Evolutionary conservation across 805 yeast genomes (phyloP).

Genomic region (Spathaspora hagerdaliae): DNA sequence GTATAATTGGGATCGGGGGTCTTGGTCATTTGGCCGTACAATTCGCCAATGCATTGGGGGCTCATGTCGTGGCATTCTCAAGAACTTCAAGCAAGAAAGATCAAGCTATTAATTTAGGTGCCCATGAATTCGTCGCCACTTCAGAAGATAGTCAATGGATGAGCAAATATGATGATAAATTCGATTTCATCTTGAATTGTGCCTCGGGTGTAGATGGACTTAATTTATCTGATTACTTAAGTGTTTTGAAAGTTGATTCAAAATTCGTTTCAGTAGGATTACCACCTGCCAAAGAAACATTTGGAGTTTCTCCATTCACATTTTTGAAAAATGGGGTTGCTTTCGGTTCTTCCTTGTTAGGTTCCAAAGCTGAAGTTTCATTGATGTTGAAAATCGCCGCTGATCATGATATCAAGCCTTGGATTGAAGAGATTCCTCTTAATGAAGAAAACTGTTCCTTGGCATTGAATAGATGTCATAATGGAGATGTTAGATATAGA

Average conservation of each 20-base stretch:
- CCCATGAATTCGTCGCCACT: constrained; percentile 44
- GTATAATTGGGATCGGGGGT: constrained; percentile 64
- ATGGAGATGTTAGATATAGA: constrained; percentile 61
- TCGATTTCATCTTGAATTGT: constrained; percentile 49
- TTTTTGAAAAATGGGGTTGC: constrained; percentile 48
- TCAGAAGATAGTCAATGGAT: constrained; percentile 44
- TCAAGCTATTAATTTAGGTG: constrained; percentile 28
- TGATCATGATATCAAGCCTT: constrained; percentile 53
- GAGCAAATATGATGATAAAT: constrained; percentile 20
- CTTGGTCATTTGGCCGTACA: constrained; percentile 61
- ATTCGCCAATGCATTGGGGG: constrained; percentile 60
- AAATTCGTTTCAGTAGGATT: constrained; percentile 63
- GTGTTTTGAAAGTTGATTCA: constrained; percentile 53
- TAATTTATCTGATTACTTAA: constrained; percentile 26
- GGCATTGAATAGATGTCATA: constrained; percentile 51
- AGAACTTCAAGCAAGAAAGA: constrained; percentile 26
- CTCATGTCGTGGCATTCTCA: constrained; percentile 50
- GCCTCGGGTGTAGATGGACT: constrained; percentile 30
- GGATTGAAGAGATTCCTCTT: constrained; percentile 60
- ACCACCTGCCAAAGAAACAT: constrained; percentile 45
- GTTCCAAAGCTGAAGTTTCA: constrained; percentile 58
- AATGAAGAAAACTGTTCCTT: constrained; percentile 48
- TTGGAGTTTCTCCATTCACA: constrained; percentile 46
- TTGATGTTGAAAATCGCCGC: constrained; percentile 66
- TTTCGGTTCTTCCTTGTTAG: constrained; percentile 58